Evolutionary conservation across 148 eudicot genomes (phyloP), one percentile per base, ranked within the genome.

Genomic region (Oxyria digyna): DNA sequence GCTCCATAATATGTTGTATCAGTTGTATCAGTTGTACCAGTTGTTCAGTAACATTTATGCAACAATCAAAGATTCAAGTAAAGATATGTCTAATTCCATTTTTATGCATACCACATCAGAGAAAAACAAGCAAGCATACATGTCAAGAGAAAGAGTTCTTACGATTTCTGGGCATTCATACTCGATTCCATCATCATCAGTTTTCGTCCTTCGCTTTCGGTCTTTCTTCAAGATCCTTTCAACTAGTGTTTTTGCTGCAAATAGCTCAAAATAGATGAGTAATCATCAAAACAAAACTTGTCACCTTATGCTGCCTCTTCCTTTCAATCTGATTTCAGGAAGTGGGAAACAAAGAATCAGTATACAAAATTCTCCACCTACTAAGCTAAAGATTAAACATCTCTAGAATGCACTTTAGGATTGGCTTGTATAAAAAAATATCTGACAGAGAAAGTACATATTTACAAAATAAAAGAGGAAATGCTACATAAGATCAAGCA

Each of bases 141-240:
- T 29, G n/a, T 3, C 13, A 59, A 62, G 8, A 20, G 24, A 29
- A 13, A 50, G 67, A 52, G 17, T 73, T 74, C 96, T 85, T 83
- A 92, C 98, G 67, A 91, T 73, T 70, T 79, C 79, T n/a, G 95
- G 95, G 76, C 95, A 87, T 77, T 89, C 88, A 31, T 89, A 93
- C 17, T 93, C 96, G 48, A 89, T 86, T 70, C 98, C 98, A 78
- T 91, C 91, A 63, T 85, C 96, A 74, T 81, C 86, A 31, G 87
- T 83, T 80, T 76, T 85, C 85, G 82, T 86, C 38, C 78, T 79
- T 67, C 95, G 83, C 69, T 80, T 87, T 73, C 74, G 73, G 78
- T 89, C 96, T 42, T 85, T 75, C 82, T 85, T 87, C 75, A 89
- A 43, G 69, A 89, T 78, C 77, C 83, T 74, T 74, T 82, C 80